Percentiles rank a stretch among this genome's conserved stretches.
Evolutionary conservation across 2,329 filamentous ascomycete genomes (phyloP).

Genomic region (Fusarium miscanthi): DNA sequence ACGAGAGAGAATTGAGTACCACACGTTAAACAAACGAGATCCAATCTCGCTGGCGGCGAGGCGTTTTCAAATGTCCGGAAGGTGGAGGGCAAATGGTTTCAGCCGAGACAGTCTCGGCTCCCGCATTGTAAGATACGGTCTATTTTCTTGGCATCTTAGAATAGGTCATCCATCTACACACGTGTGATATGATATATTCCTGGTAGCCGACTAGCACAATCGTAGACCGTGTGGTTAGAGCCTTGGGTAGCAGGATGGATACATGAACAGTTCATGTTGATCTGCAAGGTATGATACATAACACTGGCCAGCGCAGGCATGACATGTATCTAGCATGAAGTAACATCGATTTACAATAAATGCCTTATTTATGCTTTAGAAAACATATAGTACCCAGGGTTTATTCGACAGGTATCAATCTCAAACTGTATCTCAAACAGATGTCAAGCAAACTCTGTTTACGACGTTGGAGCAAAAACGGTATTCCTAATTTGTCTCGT

Average conservation of each 20-base stretch:
- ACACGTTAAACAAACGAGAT: slow-evolving; percentile 13
- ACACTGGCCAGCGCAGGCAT: slow-evolving; percentile 18
- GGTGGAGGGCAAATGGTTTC: slow-evolving; percentile 9
- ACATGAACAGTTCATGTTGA: slow-evolving; percentile 10
- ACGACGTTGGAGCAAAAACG: background rate
- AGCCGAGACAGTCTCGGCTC: slow-evolving; percentile 11
- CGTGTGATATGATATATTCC: background rate
- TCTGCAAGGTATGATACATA: background rate
- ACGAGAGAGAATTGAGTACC: background rate
- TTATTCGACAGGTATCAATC: background rate
- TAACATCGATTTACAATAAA: background rate
- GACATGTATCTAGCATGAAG: background rate
- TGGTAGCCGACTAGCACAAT: background rate
- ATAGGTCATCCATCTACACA: background rate
- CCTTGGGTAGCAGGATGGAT: slow-evolving; percentile 6
- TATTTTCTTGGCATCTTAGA: slow-evolving; percentile 9
- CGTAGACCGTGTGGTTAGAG: background rate
- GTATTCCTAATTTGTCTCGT: slow-evolving; percentile 28
- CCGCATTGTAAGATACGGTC: background rate
- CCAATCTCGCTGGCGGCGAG: slow-evolving; percentile 25
- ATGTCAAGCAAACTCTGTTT: slow-evolving; percentile 1
- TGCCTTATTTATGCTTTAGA: background rate
- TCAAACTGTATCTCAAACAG: slow-evolving; percentile 21
- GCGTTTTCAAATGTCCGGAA: slow-evolving; percentile 3
- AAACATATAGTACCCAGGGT: background rate